phyloP scores from a whole-genome alignment of 2,329 filamentous ascomycete species.

The Ascomycota sp. region DNA sequence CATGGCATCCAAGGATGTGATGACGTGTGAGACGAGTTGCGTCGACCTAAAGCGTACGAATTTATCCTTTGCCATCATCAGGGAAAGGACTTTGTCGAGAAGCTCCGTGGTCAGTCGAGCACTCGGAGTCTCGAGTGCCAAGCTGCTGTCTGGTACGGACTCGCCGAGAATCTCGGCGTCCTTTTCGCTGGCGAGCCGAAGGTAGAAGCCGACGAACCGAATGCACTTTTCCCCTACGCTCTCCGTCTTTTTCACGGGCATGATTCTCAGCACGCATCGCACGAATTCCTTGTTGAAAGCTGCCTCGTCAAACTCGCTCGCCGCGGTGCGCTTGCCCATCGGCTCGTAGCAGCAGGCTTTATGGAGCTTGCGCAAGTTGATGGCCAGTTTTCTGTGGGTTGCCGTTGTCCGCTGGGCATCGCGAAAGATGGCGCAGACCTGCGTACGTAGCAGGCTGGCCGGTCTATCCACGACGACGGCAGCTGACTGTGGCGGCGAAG shows the following conservation, averaged over 20 bases:
- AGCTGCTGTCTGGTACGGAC: conserved; percentile 46
- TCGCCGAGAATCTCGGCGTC: conserved; percentile 48
- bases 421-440: conserved; percentile 52
- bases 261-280: conserved; percentile 60
- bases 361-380: conserved; percentile 76
- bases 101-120: conserved; percentile 58
- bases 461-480: no score
- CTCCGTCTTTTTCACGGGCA: conserved; percentile 85
- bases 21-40: conserved; percentile 74
- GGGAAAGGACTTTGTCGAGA: conserved; percentile 50
- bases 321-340: conserved; percentile 27
- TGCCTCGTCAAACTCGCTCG: conserved; percentile 57
- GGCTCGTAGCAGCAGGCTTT: conserved; percentile 59
- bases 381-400: conserved; percentile 72
- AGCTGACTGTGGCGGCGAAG: no score
- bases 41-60: conserved; percentile 76
- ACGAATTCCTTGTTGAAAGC: conserved; percentile 77
- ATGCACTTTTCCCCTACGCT: conserved; percentile 68
- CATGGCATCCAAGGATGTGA: conserved; percentile 81
- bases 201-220: conserved; percentile 70
- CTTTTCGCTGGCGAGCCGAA: conserved; percentile 51
- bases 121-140: conserved; percentile 65
- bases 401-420: conserved; percentile 80
- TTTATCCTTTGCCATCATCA: conserved; percentile 81
- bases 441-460: conserved; percentile 48